Percentiles rank a stretch among this genome's conserved stretches.
These are phyloP conservation scores for Phyllosticta citriasiana DNA, from an alignment of 2,329 filamentous ascomycete species.

Conservation along the genomic window DNA sequence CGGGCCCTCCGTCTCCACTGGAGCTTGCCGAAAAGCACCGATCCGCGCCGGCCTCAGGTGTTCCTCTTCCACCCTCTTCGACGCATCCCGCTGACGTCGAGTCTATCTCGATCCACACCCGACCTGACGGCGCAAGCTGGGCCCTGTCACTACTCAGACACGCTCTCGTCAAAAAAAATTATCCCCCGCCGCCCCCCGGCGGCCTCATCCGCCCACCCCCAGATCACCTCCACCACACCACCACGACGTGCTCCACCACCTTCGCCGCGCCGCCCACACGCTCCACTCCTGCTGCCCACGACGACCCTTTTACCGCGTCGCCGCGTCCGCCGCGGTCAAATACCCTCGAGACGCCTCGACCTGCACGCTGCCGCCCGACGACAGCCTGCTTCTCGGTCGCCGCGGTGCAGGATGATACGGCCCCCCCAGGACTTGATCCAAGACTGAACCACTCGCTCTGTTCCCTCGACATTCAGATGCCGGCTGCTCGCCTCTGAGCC, in stretches of 20 bases:
- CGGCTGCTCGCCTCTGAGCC: neutral
- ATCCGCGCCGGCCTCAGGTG: conserved; percentile 9
- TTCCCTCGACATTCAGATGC: neutral
- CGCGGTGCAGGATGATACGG: conserved; percentile 22
- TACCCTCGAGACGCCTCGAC: neutral
- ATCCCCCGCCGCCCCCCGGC: neutral
- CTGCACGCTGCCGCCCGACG: conserved; percentile 2
- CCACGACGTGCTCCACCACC: conserved; percentile 2
- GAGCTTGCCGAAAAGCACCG: conserved; percentile 9
- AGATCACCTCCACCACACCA: conserved; percentile 6
- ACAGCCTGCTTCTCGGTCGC: conserved; percentile 10
- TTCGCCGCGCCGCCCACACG: neutral
- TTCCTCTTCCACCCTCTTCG: conserved; percentile 1
- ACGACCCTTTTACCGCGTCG: neutral
- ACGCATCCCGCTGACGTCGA: conserved; percentile 8
- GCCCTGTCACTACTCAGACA: conserved; percentile 3
- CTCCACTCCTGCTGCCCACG: conserved; percentile 3
- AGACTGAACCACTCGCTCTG: neutral
- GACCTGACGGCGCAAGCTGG: neutral
- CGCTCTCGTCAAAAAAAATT: conserved; percentile 3
- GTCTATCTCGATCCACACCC: neutral
- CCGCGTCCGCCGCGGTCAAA: conserved; percentile 5
- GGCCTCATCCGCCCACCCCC: conserved; percentile 1
- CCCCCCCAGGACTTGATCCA: conserved; percentile 9
- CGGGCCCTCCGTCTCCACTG: conserved; percentile 7